Conservation (phyloP, 805 yeast genomes). For the Tetrapisispora taiwanensis region DNA sequence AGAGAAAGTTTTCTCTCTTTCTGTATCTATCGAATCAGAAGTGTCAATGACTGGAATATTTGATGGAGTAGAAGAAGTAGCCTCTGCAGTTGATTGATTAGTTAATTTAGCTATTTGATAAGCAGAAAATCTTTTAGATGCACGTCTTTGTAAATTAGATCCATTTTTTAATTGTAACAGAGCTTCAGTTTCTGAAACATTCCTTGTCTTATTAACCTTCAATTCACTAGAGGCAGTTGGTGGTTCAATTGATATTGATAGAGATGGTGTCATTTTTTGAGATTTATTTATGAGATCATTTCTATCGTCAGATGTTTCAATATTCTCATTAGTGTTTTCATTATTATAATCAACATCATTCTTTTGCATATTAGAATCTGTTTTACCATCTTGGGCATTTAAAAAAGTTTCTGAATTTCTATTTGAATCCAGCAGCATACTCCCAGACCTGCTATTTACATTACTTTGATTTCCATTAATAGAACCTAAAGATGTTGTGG, state of each 20-base stretch:
- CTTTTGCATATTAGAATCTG: neutral
- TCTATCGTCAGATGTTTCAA: neutral
- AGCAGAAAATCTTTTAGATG: slow-evolving; percentile 88
- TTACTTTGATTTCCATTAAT: neutral
- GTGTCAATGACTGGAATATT: neutral
- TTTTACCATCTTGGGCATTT: neutral
- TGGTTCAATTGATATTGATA: neutral
- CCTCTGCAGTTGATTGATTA: slow-evolving; percentile 31
- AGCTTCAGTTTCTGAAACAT: slow-evolving; percentile 39
- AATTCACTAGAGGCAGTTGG: slow-evolving; percentile 5
- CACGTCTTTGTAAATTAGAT: slow-evolving; percentile 78
- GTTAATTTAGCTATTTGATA: slow-evolving; percentile 78
- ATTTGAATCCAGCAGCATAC: neutral
- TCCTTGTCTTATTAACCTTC: neutral
- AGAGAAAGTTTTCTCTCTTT: neutral
- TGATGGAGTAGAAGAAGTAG: slow-evolving; percentile 5
- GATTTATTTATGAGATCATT: neutral
- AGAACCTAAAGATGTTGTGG: neutral
- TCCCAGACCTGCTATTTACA: neutral
- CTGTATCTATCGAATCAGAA: neutral
- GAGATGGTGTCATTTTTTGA: neutral
- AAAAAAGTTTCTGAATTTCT: neutral
- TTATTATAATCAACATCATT: neutral
- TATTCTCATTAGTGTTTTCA: neutral
- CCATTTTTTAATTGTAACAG: slow-evolving; percentile 71